Evolutionary conservation across 768 basidiomycete species (phyloP).

Genomic region (Tylopilus sp.): DNA sequence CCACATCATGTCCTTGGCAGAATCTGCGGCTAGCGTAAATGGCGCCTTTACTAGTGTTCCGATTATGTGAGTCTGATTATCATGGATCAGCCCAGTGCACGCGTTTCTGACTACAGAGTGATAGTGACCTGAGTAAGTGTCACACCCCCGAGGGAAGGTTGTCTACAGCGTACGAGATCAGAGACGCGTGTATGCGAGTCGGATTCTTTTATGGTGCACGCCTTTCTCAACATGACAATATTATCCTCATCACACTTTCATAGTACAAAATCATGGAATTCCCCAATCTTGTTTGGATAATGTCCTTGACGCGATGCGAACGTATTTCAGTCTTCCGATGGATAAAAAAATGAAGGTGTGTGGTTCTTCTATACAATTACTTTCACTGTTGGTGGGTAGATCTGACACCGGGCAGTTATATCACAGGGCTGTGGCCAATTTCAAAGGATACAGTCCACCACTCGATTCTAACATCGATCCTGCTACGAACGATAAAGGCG

Average conservation of each 20-base stretch:
- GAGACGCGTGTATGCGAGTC: conserved; percentile 74
- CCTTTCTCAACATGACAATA: background rate
- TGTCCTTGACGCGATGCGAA: conserved; percentile 46
- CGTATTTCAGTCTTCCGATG: conserved; percentile 64
- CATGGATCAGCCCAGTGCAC: background rate
- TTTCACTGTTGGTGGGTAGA: background rate
- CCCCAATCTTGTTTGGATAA: conserved; percentile 44
- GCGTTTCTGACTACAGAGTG: background rate
- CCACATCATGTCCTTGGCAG: conserved; percentile 22
- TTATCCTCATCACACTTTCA: background rate
- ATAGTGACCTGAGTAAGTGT: conserved; percentile 21
- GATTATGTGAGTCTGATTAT: conserved; percentile 20
- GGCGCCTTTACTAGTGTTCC: conserved; percentile 25
- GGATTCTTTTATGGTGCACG: conserved; percentile 79
- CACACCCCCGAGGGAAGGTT: conserved; percentile 31
- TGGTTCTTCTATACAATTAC: background rate
- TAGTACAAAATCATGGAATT: conserved; percentile 79
- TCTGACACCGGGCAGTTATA: conserved; percentile 48
- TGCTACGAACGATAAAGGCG: conserved; percentile 60
- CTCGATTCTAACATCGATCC: conserved; percentile 75
- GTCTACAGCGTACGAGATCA: conserved; percentile 53
- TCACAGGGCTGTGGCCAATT: conserved; percentile 62
- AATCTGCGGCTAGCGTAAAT: conserved; percentile 14
- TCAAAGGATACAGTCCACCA: conserved; percentile 73
- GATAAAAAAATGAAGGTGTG: conserved; percentile 67